These are phyloP conservation scores for Rhododendron simsii DNA, from an alignment of 148 eudicot species.

Conservation along the genomic window DNA sequence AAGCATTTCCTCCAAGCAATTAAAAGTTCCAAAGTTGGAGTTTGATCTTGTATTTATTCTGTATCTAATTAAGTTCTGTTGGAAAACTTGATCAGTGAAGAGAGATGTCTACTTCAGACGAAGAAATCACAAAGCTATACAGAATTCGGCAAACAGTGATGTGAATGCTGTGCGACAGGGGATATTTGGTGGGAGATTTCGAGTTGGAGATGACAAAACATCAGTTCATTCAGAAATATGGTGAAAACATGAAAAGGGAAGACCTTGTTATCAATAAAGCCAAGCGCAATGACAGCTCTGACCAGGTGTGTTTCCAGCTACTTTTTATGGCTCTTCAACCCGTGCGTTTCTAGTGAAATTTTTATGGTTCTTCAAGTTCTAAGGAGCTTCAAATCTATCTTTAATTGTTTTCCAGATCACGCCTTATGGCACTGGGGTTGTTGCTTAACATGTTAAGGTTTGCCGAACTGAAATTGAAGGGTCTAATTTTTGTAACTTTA, in stretches of 20 bases:
- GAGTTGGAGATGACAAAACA: slow-evolving; percentile 34
- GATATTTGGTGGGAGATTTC: slow-evolving; percentile 40
- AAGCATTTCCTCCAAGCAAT: neutral
- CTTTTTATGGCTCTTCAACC: neutral
- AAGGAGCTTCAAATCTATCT: neutral
- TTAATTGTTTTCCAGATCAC: neutral
- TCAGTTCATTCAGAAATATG: slow-evolving; percentile 49
- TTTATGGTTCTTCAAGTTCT: neutral
- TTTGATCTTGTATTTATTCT: neutral
- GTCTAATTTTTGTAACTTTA: neutral
- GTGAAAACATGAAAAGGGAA: slow-evolving; percentile 70
- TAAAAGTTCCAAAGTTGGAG: too few relatives aligned
- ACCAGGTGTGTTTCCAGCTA: slow-evolving; percentile 38
- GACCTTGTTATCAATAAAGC: slow-evolving; percentile 56
- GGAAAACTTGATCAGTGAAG: neutral
- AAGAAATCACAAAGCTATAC: slow-evolving; percentile 49
- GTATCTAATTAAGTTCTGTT: neutral
- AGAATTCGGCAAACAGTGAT: slow-evolving; percentile 62
- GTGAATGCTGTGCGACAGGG: slow-evolving; percentile 69
- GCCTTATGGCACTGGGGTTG: neutral
- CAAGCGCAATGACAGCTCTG: slow-evolving; percentile 48
- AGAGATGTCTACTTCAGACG: slow-evolving; percentile 49
- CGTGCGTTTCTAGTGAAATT: neutral
- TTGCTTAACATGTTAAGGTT: neutral
- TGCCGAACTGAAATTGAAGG: neutral